Base-by-base conservation (phyloP, 495 filamentous ascomycete species). In the Lasiosphaeria miniovina region DNA sequence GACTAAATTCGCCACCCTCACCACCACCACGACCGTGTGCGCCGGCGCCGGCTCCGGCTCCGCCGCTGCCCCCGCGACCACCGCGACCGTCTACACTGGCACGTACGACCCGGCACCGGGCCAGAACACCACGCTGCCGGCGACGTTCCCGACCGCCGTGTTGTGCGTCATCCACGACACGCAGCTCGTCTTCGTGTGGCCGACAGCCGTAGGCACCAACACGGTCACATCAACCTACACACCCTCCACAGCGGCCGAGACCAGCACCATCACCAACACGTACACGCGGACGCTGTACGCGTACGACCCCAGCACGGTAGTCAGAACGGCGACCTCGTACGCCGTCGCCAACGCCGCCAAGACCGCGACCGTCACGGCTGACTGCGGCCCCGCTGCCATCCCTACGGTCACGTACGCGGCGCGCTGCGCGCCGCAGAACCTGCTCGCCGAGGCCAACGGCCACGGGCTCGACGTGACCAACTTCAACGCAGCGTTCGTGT, bases 361-460 rank as follows among this genome's bases (percentile, higher is more conserved):
- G 4, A 35, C 6, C n/a, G 24, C 48, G n/a, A 50, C 48, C 10
- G 24, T 9, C 48, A 17, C 12, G 12, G 31, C 0, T 0, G 48
- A 14, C 12, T 52, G 24, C 49, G 5, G 31, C 4, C 0, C 38
- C 38, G 7, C 38, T 12, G 38, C 49, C 7, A 52, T 6, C 4
- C 49, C 49, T 0, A 52, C 49, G 6, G 49, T 36, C 3, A 52
- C 49, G 4, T 52, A 34, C 49, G 49, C 17, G 10, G 49, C 49
- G 3, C 24, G 33, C 5, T 52, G 49, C 49, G 49, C 49, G 31
- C 49, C 49, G 6, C 11, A 8, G 4, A 52, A 52, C 49, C 31
- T 52, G 49, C 33, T 52, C 33, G 49, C 49, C 49, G 49, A 52
- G 49, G 10, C 35, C n/a, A 31, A 34, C 49, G 49, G 49, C 9